Conservation (phyloP, 2,329 filamentous ascomycete genomes). For the Penicillium sp. region DNA sequence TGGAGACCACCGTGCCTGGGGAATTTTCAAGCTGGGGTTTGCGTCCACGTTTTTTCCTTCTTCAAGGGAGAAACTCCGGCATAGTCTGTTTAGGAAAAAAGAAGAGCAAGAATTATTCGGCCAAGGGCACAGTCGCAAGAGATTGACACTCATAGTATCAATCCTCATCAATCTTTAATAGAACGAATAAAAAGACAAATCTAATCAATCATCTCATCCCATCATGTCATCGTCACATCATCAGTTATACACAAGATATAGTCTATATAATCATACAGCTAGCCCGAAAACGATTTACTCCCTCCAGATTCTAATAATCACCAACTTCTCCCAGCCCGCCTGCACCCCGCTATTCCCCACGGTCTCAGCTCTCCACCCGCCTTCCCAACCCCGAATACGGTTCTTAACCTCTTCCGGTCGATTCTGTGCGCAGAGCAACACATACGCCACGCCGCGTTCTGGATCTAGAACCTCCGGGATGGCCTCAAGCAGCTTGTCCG, state of each 20-base stretch:
- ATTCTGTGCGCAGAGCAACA: constrained; percentile 90
- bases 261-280: not conserved
- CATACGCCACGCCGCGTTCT: constrained; percentile 77
- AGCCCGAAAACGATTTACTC: constrained; percentile 9
- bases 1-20: too few relatives aligned
- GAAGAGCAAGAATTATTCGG: not conserved
- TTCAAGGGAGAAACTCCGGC: not conserved
- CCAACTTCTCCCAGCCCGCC: constrained; percentile 93
- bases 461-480: constrained; percentile 69
- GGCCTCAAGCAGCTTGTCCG: constrained; percentile 73
- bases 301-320: constrained; percentile 85
- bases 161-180: not conserved
- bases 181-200: constrained; percentile 7
- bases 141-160: not conserved
- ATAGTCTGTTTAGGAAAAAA: not conserved
- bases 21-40: too few relatives aligned
- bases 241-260: not conserved
- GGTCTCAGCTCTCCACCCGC: constrained; percentile 73
- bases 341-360: constrained; percentile 83
- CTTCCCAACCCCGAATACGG: constrained; percentile 62
- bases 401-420: constrained; percentile 75
- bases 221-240: constrained; percentile 7
- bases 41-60: not conserved
- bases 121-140: not conserved
- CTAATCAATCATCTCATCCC: not conserved